These are phyloP conservation scores for Chalciporus sphaerocephalus DNA, from an alignment of 768 basidiomycete genomes.

Conservation along the genomic window DNA sequence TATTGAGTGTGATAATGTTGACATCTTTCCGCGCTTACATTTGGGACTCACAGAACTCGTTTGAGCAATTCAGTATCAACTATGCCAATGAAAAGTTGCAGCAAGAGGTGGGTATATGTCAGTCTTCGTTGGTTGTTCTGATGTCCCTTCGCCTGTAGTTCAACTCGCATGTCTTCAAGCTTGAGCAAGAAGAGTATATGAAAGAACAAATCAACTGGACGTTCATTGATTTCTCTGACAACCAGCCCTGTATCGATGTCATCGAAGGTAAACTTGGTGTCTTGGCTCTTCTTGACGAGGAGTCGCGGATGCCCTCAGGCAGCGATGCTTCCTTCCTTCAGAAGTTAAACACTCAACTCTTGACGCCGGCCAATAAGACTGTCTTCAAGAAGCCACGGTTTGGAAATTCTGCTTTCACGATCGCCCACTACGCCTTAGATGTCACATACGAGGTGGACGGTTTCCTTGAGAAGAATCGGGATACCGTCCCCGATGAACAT, in stretches of 20 bases:
- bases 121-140: constrained; percentile 5
- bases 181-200: constrained; percentile 99
- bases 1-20: neutral
- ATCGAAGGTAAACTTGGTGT: constrained; percentile 98
- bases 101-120: constrained; percentile 69
- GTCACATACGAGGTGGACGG: constrained; percentile 98
- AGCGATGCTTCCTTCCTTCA: constrained; percentile 90
- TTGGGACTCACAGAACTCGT: constrained; percentile 57
- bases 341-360: constrained; percentile 83
- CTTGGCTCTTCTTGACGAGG: constrained; percentile 91
- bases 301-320: constrained; percentile 92
- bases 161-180: constrained; percentile 98
- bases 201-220: constrained; percentile 99
- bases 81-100: constrained; percentile 98
- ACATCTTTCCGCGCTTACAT: constrained; percentile 4
- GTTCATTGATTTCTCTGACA: constrained; percentile 98
- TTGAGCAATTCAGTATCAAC: constrained; percentile 99
- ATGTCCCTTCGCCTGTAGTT: constrained; percentile 52
- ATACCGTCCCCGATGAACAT: constrained; percentile 98
- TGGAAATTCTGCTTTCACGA: constrained; percentile 94
- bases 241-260: constrained; percentile 97
- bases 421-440: constrained; percentile 96
- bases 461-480: constrained; percentile 97
- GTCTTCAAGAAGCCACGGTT: constrained; percentile 99
- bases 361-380: constrained; percentile 77